Evolutionary conservation across 2,329 filamentous ascomycete species (phyloP).

Genomic region (Tolypocladium amazonense): DNA sequence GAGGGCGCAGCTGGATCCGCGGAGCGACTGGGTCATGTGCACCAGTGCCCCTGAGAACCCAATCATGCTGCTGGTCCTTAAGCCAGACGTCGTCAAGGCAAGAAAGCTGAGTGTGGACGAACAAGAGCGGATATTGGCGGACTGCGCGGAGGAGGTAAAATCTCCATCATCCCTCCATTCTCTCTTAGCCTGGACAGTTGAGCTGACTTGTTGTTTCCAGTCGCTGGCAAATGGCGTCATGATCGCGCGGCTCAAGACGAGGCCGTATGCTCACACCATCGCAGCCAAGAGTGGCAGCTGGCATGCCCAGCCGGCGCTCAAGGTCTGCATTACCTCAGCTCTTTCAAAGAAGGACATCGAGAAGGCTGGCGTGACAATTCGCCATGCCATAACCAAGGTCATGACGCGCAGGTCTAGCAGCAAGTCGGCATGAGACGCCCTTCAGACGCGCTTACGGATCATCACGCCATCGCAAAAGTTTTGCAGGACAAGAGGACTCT

Average conservation of each 20-base stretch:
- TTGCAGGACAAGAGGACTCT: background rate
- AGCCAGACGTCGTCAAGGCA: constrained; percentile 67
- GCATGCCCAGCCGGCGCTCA: constrained; percentile 69
- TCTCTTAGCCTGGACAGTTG: too few relatives aligned
- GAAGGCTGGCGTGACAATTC: constrained; percentile 77
- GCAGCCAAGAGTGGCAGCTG: constrained; percentile 60
- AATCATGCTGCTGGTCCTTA: constrained; percentile 72
- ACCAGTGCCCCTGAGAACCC: constrained; percentile 79
- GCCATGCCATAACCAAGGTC: constrained; percentile 90
- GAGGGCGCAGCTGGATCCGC: constrained; percentile 77
- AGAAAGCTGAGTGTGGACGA: constrained; percentile 61
- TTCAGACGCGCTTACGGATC: background rate
- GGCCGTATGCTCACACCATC: constrained; percentile 53
- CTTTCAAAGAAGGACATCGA: constrained; percentile 92
- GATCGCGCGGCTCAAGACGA: constrained; percentile 74
- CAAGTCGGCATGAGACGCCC: constrained; percentile 12
- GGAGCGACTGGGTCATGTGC: constrained; percentile 86
- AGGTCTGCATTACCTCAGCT: constrained; percentile 81
- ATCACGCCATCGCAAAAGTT: background rate
- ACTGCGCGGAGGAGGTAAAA: constrained; percentile 90
- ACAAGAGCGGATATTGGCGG: constrained; percentile 76
- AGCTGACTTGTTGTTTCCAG: constrained; percentile 32
- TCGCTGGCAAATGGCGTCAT: constrained; percentile 78
- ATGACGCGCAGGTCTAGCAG: constrained; percentile 54
- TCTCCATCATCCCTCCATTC: background rate